Conservation (phyloP, 805 yeast species). For the Ogataea siamensis region DNA sequence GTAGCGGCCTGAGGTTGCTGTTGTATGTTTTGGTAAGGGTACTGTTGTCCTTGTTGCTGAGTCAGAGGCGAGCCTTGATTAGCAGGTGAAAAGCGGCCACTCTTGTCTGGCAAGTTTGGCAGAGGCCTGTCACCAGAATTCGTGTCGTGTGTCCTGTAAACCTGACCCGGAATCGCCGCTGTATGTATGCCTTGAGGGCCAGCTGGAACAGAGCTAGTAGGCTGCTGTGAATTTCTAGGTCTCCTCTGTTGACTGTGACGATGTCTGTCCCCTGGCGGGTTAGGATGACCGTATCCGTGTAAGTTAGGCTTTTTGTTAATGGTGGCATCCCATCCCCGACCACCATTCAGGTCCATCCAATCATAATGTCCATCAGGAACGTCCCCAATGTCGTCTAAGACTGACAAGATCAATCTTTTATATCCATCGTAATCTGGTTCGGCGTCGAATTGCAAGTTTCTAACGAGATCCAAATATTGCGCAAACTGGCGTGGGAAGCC, state of each 20-base stretch:
- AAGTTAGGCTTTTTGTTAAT: slow-evolving; percentile 88
- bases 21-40: slow-evolving; percentile 18
- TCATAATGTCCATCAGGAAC: slow-evolving; percentile 87
- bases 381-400: slow-evolving; percentile 68
- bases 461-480: slow-evolving; percentile 82
- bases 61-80: slow-evolving; percentile 16
- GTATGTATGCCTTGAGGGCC: slow-evolving; percentile 16
- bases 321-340: slow-evolving; percentile 92
- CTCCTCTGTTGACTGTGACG: slow-evolving; percentile 42
- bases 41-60: slow-evolving; percentile 18
- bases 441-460: slow-evolving; percentile 88
- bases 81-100: slow-evolving; percentile 24
- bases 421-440: slow-evolving; percentile 92
- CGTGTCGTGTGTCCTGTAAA: slow-evolving; percentile 21
- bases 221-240: slow-evolving; percentile 31
- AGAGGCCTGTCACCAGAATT: slow-evolving; percentile 33
- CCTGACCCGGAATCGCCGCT: slow-evolving; percentile 17
- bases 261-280: slow-evolving; percentile 62
- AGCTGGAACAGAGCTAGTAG: slow-evolving; percentile 21
- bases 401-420: slow-evolving; percentile 73
- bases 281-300: slow-evolving; percentile 96
- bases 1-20: slow-evolving; percentile 26
- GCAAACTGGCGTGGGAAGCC: slow-evolving; percentile 93
- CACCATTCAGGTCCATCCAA: slow-evolving; percentile 96
- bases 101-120: slow-evolving; percentile 34